Percentiles rank a stretch among this genome's conserved stretches.
These are phyloP conservation scores for Phytopythium kandeliae DNA, from an alignment of 352 stramenopile genomes.

Conservation along the genomic window DNA sequence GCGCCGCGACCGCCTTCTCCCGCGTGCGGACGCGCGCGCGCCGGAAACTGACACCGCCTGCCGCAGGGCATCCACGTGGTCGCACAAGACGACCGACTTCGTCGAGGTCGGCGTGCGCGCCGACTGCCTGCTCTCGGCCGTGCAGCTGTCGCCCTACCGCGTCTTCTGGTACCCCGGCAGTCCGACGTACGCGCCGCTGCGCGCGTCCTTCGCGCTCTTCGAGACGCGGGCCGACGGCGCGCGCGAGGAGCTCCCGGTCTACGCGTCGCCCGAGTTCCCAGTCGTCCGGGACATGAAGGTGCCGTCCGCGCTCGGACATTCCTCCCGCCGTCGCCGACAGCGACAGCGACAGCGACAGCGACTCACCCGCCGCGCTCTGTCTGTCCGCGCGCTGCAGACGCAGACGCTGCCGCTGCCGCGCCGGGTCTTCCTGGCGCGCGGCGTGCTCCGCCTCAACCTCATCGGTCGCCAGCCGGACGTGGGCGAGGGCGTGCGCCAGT, in stretches of 20 bases:
- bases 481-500: constrained; percentile 38
- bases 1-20: too few species aligned
- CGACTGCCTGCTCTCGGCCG: constrained; percentile 31
- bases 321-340: too few species aligned
- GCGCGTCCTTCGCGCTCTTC: constrained; percentile 58
- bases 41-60: neutral
- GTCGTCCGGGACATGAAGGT: constrained; percentile 61
- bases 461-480: constrained; percentile 51
- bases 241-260: constrained; percentile 17
- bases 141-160: constrained; percentile 68
- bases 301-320: too few species aligned
- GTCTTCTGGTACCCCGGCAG: constrained; percentile 73
- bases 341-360: too few species aligned
- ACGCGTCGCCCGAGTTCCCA: constrained; percentile 47
- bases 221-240: constrained; percentile 18
- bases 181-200: constrained; percentile 57
- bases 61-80: constrained; percentile 32
- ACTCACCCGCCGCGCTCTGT: too few species aligned
- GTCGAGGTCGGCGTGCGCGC: constrained; percentile 56
- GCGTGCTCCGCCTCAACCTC: constrained; percentile 52
- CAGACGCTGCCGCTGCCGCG: constrained; percentile 48
- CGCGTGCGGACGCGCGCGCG: too few species aligned
- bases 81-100: constrained; percentile 33
- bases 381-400: too few species aligned
- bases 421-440: constrained; percentile 37